Percentiles rank a stretch among this genome's conserved stretches.
Evolutionary conservation across 225 moss, liverwort and hornwort genomes (phyloP).

Genomic region (Anthoceros angustus): DNA sequence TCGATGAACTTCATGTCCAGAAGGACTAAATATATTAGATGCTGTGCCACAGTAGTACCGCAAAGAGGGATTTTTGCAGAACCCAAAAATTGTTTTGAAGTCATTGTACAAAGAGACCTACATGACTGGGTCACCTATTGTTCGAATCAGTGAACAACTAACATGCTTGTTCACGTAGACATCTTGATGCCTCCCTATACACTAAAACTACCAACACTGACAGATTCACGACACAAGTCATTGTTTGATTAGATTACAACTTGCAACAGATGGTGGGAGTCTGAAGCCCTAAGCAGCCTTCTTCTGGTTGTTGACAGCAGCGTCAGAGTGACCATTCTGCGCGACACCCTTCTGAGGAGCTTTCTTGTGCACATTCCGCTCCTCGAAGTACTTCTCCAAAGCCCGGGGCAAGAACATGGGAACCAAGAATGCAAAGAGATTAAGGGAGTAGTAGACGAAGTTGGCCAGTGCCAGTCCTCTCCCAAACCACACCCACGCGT

Average conservation of each 20-base stretch:
- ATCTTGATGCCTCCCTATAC: no score
- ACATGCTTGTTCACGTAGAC: no score
- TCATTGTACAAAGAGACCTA: no score
- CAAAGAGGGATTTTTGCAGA: no score
- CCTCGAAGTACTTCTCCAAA: constrained; percentile 46
- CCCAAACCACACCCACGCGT: constrained; percentile 49
- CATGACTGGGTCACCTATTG: no score
- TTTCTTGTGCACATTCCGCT: constrained; percentile 20
- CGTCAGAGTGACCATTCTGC: not conserved
- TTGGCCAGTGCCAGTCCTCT: constrained; percentile 39
- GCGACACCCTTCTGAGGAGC: not conserved
- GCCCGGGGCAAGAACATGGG: constrained; percentile 55
- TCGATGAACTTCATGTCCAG: no score
- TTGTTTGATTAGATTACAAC: not conserved
- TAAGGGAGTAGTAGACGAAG: constrained; percentile 37
- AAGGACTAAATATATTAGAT: no score
- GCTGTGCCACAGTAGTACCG: no score
- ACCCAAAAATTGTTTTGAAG: no score
- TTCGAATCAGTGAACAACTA: no score
- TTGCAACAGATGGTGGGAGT: not conserved
- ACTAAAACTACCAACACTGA: no score
- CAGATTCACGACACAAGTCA: not conserved
- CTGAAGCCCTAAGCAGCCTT: not conserved
- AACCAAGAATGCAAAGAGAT: constrained; percentile 42
- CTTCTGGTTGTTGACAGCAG: not conserved